phyloP scores from a whole-genome alignment of 495 filamentous ascomycete species.

The Glonium stellatum region DNA sequence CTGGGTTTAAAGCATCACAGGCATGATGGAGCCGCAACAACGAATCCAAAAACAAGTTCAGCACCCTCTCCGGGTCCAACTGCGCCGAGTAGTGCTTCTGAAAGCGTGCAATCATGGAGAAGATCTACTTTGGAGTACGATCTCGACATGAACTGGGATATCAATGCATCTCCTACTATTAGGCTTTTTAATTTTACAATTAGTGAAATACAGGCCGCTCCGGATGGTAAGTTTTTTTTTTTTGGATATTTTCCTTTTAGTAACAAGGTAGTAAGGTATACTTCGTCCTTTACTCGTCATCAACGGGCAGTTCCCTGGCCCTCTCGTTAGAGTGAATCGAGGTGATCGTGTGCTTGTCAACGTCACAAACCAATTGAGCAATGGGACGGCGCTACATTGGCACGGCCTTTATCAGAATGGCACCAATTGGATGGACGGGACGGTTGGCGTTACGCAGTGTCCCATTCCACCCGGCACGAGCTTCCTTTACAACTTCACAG shows the following conservation, averaged over 20 bases:
- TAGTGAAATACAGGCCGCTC: background rate
- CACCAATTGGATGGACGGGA: slow-evolving; percentile 30
- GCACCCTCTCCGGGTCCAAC: background rate
- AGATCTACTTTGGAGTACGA: background rate
- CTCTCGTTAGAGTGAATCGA: slow-evolving; percentile 27
- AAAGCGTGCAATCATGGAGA: background rate
- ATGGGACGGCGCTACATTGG: slow-evolving; percentile 37
- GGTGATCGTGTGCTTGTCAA: slow-evolving; percentile 34
- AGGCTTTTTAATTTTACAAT: background rate
- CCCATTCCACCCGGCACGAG: slow-evolving; percentile 33
- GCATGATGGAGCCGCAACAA: background rate
- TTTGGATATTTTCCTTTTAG: no score
- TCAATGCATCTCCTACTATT: background rate
- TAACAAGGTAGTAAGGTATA: background rate
- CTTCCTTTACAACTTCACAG: slow-evolving; percentile 33
- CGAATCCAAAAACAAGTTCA: background rate
- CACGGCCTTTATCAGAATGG: slow-evolving; percentile 36
- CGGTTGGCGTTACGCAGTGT: slow-evolving; percentile 36
- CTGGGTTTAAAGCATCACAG: background rate
- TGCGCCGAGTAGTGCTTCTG: background rate
- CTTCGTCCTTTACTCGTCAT: slow-evolving; percentile 2
- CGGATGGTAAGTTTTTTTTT: background rate
- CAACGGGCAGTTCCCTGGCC: slow-evolving; percentile 36
- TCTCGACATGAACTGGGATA: background rate
- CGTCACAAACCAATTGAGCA: slow-evolving; percentile 30